These are phyloP conservation scores for Musa troglodytarum DNA, from an alignment of 176 grass and related monocot genomes.

Conservation along the genomic window DNA sequence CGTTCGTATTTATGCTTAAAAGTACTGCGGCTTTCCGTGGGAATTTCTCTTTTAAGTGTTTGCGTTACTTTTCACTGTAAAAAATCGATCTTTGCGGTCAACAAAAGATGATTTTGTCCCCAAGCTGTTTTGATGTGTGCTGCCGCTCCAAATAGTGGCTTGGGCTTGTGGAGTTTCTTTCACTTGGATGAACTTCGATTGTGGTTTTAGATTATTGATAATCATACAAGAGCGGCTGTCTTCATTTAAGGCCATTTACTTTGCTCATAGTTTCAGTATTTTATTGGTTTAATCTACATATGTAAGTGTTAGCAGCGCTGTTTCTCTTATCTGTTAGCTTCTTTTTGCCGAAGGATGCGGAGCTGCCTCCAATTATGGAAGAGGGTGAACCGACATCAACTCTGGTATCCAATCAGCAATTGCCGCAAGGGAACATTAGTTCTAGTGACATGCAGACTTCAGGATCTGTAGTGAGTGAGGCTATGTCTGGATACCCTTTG, in stretches of 20 bases:
- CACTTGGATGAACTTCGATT: background rate
- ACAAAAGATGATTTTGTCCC: background rate
- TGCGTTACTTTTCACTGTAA: background rate
- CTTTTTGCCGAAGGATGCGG: constrained; percentile 5
- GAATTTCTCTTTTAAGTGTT: background rate
- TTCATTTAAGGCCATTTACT: background rate
- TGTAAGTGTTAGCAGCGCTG: background rate
- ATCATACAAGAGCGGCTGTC: background rate
- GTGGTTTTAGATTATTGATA: background rate
- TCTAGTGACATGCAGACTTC: background rate
- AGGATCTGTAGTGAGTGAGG: background rate
- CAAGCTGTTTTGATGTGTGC: background rate
- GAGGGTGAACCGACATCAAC: background rate
- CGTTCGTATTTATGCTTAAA: background rate
- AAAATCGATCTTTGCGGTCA: background rate
- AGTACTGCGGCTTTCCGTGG: too few species aligned
- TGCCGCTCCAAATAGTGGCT: background rate
- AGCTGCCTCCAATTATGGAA: constrained; percentile 23
- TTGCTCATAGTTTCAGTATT: background rate
- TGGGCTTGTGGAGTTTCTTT: background rate
- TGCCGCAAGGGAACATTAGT: background rate
- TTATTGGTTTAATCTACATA: background rate
- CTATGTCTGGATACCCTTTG: background rate
- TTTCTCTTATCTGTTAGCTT: background rate
- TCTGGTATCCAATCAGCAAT: background rate